Base-by-base conservation (phyloP, 768 basidiomycete species). In the Sarcodon sp. region DNA sequence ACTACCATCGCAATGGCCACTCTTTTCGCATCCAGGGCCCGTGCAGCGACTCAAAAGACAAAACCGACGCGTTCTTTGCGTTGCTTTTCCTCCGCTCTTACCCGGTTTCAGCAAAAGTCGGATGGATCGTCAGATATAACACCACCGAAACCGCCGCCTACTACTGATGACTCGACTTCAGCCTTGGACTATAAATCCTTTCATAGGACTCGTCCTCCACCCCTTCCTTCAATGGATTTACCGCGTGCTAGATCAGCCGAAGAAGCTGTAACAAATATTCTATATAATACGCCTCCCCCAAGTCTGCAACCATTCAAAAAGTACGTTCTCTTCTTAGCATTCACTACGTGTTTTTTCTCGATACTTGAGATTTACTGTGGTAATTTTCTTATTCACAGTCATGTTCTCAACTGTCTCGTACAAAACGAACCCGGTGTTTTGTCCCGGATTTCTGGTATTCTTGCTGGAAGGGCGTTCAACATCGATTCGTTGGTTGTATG, bases 341-440 rank as follows among this genome's bases (percentile, higher is more conserved):
- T 34, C 16, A 31, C 34, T 5, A 18, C 36, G 34, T 43, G 1
- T n/a, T 16, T 50, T n/a, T n/a, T 32, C 51, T 52, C 43, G 47
- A 49, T 38, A 11, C n/a, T 12, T 5, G 16, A 33, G 13, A 47
- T 37, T 44, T 9, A 4, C 15, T 34, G 12, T 8, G 44, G 33
- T 16, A 18, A 9, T 35, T n/a, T n/a, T n/a, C n/a, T n/a, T n/a
- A n/a, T n/a, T 6, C 7, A 12, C 57, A 97, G 92, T 64, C 94
- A 98, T 61, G 77, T 93, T 50, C 75, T 98, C 53, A 98, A 99
- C 68, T 97, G 93, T 64, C 80, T 99, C 51, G 96, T 98, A 3
- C 96, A 99, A 66, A 97, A 99, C 62, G 96, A 99, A 67, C 96
- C 96, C 3, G 96, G 96, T 59, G 96, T 99, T n/a, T 76, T 99